Evolutionary conservation across 2,329 filamentous ascomycete genomes (phyloP), one percentile per base, ranked within the genome.

Genomic region (Claviceps spartinae): DNA sequence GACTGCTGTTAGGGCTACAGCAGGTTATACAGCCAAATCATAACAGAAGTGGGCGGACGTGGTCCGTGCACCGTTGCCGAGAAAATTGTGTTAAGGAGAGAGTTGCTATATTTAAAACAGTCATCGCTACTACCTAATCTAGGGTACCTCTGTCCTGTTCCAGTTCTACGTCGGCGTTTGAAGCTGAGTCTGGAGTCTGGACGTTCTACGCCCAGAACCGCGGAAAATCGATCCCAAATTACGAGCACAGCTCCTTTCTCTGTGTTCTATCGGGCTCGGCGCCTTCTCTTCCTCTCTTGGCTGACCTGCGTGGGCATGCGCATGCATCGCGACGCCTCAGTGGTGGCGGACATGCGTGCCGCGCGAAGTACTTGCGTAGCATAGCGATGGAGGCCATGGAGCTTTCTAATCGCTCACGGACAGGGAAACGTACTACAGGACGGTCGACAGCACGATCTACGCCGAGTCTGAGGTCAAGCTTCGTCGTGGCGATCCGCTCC

Each of bases 401-500:
- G 14, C 30, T 42, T 8, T 22, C 22, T 9, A n/a, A 22, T 48
- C 16, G 47, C 38, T 41, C 53, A 18, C 47, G 47, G 47, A 47
- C 51, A 16, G 48, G 41, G 40, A 30, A 37, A 4, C n/a, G 38
- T n/a, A 20, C 38, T 6, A 34, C 44, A 14, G 24, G 36, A 34
- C 6, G 44, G 26, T 11, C 22, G 14, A 2, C 43, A 26, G 8
- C 47, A 26, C 37, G 18, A 44, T 14, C 20, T 13, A 13, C 8
- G 14, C 14, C 43, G 22, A 47, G 8, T 20, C 14, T 20, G n/a
- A 36, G 47, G 37, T 36, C 34, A 26, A 45, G 22, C 26, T 9
- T 54, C 9, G 20, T 48, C 6, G 51, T 54, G 16, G 53, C 43
- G 26, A 36, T 54, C 20, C 49, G 38, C 20, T 20, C 50, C 47